These are phyloP conservation scores for Colletotrichum gigasporum DNA, from an alignment of 2,329 filamentous ascomycete species.

Conservation along the genomic window DNA sequence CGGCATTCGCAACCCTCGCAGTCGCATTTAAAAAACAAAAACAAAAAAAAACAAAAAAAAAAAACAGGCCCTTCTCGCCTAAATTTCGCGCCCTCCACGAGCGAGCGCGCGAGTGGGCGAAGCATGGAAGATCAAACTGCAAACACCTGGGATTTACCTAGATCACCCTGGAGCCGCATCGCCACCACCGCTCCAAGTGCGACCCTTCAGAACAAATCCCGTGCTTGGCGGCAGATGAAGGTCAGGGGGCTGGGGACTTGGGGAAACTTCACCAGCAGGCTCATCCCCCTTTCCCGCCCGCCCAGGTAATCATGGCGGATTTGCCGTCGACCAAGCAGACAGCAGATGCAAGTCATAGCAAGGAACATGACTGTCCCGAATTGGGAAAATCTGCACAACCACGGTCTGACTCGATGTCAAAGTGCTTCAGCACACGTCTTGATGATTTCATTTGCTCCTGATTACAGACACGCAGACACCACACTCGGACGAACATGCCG, in stretches of 20 bases:
- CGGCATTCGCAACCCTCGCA: not conserved
- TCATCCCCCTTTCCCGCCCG: not conserved
- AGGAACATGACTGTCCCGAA: not conserved
- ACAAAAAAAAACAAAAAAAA: too few relatives aligned
- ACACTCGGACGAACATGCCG: not conserved
- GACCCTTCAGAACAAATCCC: not conserved
- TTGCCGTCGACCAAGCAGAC: not conserved
- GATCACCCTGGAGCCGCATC: conserved; percentile 16
- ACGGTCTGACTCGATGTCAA: not conserved
- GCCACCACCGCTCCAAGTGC: not conserved
- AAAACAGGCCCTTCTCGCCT: conserved; percentile 5
- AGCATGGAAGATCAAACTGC: conserved; percentile 25
- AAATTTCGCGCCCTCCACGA: not conserved
- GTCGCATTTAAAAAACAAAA: conserved; percentile 10
- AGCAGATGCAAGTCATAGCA: not conserved
- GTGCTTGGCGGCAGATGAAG: not conserved
- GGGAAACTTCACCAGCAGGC: conserved; percentile 1
- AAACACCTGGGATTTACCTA: conserved; percentile 20
- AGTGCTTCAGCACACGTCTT: not conserved
- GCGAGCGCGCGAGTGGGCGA: conserved; percentile 8
- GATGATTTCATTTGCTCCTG: not conserved
- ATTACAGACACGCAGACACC: not conserved
- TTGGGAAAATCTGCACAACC: not conserved
- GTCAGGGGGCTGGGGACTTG: conserved; percentile 11
- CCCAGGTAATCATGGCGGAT: conserved; percentile 6